Base-by-base conservation (phyloP, 2,329 filamentous ascomycete species). In the Penicillium sclerotiorum region DNA sequence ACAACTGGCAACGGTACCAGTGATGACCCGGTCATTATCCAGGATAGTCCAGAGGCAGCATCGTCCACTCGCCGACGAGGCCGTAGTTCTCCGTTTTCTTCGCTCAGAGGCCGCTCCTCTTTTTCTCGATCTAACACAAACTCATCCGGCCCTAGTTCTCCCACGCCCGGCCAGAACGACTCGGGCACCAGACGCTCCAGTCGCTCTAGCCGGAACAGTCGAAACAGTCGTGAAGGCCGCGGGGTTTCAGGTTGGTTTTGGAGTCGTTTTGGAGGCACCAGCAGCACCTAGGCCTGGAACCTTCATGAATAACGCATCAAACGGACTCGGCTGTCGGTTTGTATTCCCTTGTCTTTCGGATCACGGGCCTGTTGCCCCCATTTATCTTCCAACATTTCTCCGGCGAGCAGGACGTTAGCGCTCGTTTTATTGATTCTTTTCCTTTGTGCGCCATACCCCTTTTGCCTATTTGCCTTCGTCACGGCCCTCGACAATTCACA, bases 181-280 rank as follows among this genome's bases (percentile, higher is more conserved):
- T n/a, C 33, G 5, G 8, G 33, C 4, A 38, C 43, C 17, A 46
- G 43, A 27, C 15, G 30, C 15, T 45, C 42, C 15, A 45, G 42
- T 18, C 27, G 49, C 22, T 45, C 39, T n/a, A 49, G 56, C 42
- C 54, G 51, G 20, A 28, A 49, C 28, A 60, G 55, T 35, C 56
- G 55, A 2, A 45, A 53, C 12, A 55, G 52, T 39, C 45, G 49
- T 13, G 27, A 47, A 3, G 52, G 57, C n/a, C 56, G 60, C 13
- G 63, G 63, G n/a, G 41, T 68, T 3, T 52, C 58, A 12, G 57
- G 53, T 23, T 68, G 66, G 65, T 51, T 68, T 21, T 59, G 61
- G 50, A 59, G 50, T 20, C 55, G 58, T 13, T 52, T 61, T 39
- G 55, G 59, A n/a, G n/a, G n/a, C n/a, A 55, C 50, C 47, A 36